A percentile compares a stretch with the other conserved stretches of the same genome.
phyloP scores from a whole-genome alignment of 2,329 filamentous ascomycete genomes.

The Xylariales sp. region DNA sequence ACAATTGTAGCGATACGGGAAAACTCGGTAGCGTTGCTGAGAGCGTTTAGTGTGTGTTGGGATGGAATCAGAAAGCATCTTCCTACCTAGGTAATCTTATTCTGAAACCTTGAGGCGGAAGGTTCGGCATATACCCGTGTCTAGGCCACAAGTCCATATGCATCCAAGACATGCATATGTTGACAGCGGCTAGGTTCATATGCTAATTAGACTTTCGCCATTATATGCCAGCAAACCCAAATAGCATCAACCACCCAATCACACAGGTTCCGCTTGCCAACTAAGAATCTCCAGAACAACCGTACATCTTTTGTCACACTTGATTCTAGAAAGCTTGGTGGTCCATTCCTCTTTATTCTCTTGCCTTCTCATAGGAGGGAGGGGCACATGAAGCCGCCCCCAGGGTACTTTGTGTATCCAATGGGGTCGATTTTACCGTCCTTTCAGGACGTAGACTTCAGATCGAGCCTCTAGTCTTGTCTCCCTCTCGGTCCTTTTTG shows the following conservation, averaged over 20 bases:
- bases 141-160: slow-evolving; percentile 16
- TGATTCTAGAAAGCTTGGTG: slow-evolving; percentile 14
- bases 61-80: slow-evolving; percentile 7
- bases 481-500: slow-evolving; percentile 9
- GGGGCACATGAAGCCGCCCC: slow-evolving; percentile 9
- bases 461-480: slow-evolving; percentile 12
- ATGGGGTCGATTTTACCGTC: slow-evolving; percentile 14
- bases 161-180: slow-evolving; percentile 29
- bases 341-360: slow-evolving; percentile 6
- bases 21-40: slow-evolving; percentile 1
- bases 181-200: slow-evolving; percentile 29
- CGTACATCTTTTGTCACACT: slow-evolving; percentile 11
- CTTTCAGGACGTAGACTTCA: slow-evolving; percentile 22
- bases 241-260: slow-evolving; percentile 26
- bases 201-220: slow-evolving; percentile 39
- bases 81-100: slow-evolving; percentile 5
- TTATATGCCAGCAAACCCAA: slow-evolving; percentile 35
- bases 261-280: not conserved
- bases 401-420: slow-evolving; percentile 1
- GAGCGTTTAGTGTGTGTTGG: slow-evolving; percentile 3
- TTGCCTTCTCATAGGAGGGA: not conserved
- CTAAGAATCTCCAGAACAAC: slow-evolving; percentile 12
- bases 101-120: slow-evolving; percentile 27
- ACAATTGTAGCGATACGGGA: not conserved
- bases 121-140: slow-evolving; percentile 17